A percentile compares a stretch with the other conserved stretches of the same genome.
phyloP scores from a whole-genome alignment of 768 basidiomycete genomes.

The Kwoniella heveanensis region DNA sequence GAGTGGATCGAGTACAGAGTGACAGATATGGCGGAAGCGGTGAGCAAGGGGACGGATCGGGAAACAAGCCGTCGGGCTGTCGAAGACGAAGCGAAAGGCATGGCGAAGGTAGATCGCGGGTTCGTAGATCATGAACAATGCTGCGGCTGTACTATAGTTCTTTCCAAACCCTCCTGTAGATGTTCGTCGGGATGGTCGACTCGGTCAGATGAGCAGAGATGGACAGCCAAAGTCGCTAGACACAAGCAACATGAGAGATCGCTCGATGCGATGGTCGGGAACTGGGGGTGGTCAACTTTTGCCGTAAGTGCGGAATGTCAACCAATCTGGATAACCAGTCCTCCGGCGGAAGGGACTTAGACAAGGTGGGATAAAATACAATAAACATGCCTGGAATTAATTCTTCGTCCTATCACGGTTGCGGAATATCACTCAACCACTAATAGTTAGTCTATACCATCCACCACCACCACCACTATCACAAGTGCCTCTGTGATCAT shows the following conservation, averaged over 20 bases:
- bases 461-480: neutral
- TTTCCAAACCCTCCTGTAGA: no score
- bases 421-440: neutral
- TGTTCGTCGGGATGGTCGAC: no score
- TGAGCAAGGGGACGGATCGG: conserved; percentile 38
- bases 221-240: neutral
- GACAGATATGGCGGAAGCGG: conserved; percentile 38
- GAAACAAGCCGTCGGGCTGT: conserved; percentile 23
- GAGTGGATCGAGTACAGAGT: conserved; percentile 37
- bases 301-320: no score
- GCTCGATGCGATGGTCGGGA: conserved; percentile 16
- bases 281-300: conserved; percentile 5
- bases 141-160: no score
- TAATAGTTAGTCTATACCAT: neutral
- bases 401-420: neutral
- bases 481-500: no score
- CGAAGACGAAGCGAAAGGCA: conserved; percentile 32
- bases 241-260: no score
- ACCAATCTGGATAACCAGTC: no score
- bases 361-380: conserved; percentile 17
- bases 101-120: neutral
- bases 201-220: neutral
- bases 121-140: no score
- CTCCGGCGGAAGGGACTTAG: neutral
- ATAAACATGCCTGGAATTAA: conserved; percentile 1